These are phyloP conservation scores for Plasmopara muralis DNA, from an alignment of 352 stramenopile species.

Conservation along the genomic window DNA sequence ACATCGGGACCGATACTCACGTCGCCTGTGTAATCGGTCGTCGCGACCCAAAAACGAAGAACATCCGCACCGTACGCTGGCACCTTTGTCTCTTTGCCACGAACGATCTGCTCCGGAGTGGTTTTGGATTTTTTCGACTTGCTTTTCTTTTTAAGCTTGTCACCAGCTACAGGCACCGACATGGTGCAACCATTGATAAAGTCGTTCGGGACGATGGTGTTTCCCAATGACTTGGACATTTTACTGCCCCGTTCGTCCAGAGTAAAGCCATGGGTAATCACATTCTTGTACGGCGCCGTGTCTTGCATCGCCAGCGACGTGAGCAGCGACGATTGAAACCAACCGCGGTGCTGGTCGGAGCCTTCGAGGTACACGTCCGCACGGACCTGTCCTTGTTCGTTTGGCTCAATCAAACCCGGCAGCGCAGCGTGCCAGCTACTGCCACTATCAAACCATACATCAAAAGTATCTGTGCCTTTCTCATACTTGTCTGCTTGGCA, in stretches of 20 bases:
- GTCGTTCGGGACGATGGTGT: conserved; percentile 91
- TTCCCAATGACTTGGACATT: conserved; percentile 99
- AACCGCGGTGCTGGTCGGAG: conserved; percentile 96
- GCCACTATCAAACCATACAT: conserved; percentile 99
- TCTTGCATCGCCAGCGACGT: conserved; percentile 86
- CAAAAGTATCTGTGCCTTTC: conserved; percentile 96
- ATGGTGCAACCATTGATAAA: conserved; percentile 91
- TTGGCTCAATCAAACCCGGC: conserved; percentile 21
- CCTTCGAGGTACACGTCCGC: conserved; percentile 97
- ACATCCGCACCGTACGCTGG: conserved; percentile 95
- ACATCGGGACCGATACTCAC: conserved; percentile 91
- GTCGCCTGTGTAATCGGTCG: conserved; percentile 95
- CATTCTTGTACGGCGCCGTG: conserved; percentile 90
- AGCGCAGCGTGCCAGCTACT: conserved; percentile 73
- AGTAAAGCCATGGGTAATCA: conserved; percentile 98
- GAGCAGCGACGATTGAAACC: conserved; percentile 98
- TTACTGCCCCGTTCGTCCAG: conserved; percentile 98
- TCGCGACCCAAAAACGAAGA: conserved; percentile 96
- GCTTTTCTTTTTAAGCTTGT: conserved; percentile 47
- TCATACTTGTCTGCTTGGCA: conserved; percentile 84
- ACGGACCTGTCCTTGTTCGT: conserved; percentile 58
- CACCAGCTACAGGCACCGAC: conserved; percentile 13
- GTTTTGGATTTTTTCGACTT: conserved; percentile 63
- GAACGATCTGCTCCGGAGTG: conserved; percentile 59
- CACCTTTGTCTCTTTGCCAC: conserved; percentile 54